Base-by-base conservation (phyloP, 305 asterid species). In the Fraxinus ornus region DNA sequence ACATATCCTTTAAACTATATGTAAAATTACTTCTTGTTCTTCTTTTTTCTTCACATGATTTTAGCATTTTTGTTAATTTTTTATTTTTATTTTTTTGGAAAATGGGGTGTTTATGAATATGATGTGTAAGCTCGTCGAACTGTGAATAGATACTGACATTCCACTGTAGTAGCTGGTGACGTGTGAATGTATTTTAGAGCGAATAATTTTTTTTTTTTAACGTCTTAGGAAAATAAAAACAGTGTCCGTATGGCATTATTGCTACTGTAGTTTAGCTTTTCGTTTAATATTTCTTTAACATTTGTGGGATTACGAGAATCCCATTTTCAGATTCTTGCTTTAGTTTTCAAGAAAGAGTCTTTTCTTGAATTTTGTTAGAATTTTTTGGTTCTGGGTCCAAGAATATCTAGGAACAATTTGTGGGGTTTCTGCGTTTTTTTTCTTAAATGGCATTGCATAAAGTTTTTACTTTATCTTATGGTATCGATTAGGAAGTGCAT, bases 71-170 rank as follows among this genome's bases (percentile, higher is more conserved):
- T 78, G 74, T 73, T 55, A 13, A 2, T 19, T 26, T 76, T 8
- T 73, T 80, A 79, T 85, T 75, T 57, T 84, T 79, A 28, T 24
- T 6, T 10, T 66, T 68, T 68, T 8, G 9, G 24, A 22, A 62
- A 21, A 5, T 10, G 37, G 36, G 22, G 24, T 75, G 47, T 81
- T 52, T 41, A 72, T 83, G 90, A 88, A 85, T 87, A 80, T 83
- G 93, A 90, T 85, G 84, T 83, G 76, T 78, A 55, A 90, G 90
- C 92, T 90, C 81, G 44, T 85, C 66, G 35, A 73, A 79, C 79
- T 83, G 86, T 81, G 87, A 41, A 80, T 28, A 37, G 71, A 71
- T 70, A 36, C 84, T 86, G 70, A 78, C 85, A 81, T 90, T 88
- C 83, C 75, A 82, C 78, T 84, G 85, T 24, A 24, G 55, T 41